phyloP scores from a whole-genome alignment of 1,284 basidiomycete genomes.

The Ustilago tritici region DNA sequence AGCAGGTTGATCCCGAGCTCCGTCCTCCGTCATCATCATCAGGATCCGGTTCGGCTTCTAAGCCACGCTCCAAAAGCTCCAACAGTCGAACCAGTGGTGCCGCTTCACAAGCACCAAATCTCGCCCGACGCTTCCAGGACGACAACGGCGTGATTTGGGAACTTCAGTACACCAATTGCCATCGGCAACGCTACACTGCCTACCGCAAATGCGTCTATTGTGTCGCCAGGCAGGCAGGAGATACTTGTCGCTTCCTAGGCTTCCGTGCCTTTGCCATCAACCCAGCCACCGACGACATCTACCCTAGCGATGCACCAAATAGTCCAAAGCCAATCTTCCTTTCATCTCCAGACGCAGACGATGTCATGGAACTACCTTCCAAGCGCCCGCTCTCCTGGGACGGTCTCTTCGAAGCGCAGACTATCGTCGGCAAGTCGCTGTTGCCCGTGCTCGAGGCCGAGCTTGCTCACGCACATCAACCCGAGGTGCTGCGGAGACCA shows the following conservation, averaged over 20 bases:
- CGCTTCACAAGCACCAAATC: background rate
- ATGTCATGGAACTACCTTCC: constrained; percentile 28
- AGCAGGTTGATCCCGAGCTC: constrained; percentile 2
- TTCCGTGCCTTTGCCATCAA: constrained; percentile 42
- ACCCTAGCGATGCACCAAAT: background rate
- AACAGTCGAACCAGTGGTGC: background rate
- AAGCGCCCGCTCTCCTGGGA: constrained; percentile 19
- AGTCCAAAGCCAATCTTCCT: constrained; percentile 16
- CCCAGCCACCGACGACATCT: constrained; percentile 13
- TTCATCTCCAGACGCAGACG: constrained; percentile 29
- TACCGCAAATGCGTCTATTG: constrained; percentile 44
- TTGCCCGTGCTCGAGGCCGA: constrained; percentile 34
- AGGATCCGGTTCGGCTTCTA: background rate
- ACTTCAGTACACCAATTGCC: constrained; percentile 22
- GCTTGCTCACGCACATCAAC: constrained; percentile 34
- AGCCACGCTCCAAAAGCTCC: constrained; percentile 1
- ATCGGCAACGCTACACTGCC: constrained; percentile 4
- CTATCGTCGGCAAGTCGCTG: constrained; percentile 30
- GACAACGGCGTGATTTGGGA: constrained; percentile 23
- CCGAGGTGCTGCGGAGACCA: constrained; percentile 23
- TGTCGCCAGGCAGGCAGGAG: constrained; percentile 25
- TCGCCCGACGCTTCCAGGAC: constrained; percentile 15
- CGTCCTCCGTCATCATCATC: constrained; percentile 1
- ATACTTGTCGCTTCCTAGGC: constrained; percentile 43
- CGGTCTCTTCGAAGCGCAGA: constrained; percentile 13